Percentiles rank a stretch among this genome's conserved stretches.
phyloP scores from a whole-genome alignment of 75 land plant genomes.

The Picea glauca region DNA sequence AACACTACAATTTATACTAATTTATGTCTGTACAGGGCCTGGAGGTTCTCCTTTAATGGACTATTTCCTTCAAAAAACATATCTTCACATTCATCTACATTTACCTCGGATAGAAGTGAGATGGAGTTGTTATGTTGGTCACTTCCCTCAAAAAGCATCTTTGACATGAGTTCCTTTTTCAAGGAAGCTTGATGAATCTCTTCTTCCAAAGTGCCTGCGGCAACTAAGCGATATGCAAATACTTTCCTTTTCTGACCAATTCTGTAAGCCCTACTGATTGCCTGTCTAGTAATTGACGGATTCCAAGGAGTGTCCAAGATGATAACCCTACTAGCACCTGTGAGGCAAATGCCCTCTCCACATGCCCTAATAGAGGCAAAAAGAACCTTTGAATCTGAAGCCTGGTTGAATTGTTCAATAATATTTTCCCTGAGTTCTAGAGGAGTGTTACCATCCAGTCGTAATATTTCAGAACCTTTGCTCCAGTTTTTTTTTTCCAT shows the following conservation, averaged over 20 bases:
- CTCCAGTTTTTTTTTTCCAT: constrained; percentile 49
- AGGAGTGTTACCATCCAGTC: constrained; percentile 53
- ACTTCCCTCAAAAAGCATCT: constrained; percentile 66
- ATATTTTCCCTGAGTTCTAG: constrained; percentile 43
- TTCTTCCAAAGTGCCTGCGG: constrained; percentile 74
- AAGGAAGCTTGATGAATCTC: constrained; percentile 56
- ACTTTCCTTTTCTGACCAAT: constrained; percentile 89
- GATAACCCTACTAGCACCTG: constrained; percentile 82
- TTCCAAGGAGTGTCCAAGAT: constrained; percentile 83
- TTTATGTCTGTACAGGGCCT: no score
- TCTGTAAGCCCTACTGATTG: constrained; percentile 87
- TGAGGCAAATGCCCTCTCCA: constrained; percentile 91
- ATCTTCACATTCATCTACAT: constrained; percentile 36
- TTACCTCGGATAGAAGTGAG: constrained; percentile 33
- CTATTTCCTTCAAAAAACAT: constrained; percentile 36
- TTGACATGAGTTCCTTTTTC: constrained; percentile 73
- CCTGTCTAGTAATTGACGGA: constrained; percentile 83
- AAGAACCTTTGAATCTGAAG: constrained; percentile 52
- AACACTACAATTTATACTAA: no score
- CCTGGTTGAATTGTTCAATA: constrained; percentile 64
- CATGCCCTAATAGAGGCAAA: constrained; percentile 93
- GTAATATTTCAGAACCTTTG: constrained; percentile 52
- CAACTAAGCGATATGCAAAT: constrained; percentile 63
- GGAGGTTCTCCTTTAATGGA: neutral
- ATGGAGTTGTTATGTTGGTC: constrained; percentile 17